Percentiles rank a stretch among this genome's conserved stretches.
These are phyloP conservation scores for Apiospora pterosperma DNA, from an alignment of 2,329 filamentous ascomycete genomes.

Conservation along the genomic window DNA sequence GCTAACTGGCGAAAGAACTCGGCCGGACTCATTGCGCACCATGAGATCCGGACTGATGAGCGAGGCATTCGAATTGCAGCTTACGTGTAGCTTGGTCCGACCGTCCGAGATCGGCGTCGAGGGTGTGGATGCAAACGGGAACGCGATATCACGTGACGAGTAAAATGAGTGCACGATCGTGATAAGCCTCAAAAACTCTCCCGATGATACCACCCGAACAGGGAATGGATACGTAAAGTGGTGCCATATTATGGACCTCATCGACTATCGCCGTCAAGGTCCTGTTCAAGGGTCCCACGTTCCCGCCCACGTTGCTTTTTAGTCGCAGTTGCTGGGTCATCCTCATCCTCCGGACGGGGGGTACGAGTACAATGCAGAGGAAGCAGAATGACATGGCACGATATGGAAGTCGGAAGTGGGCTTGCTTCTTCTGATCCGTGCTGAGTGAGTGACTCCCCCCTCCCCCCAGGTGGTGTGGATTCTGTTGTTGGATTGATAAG, in stretches of 20 bases:
- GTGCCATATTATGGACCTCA: neutral
- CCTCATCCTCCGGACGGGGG: no score
- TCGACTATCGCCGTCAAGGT: no score
- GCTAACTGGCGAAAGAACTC: conserved; percentile 44
- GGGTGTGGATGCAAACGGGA: neutral
- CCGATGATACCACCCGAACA: neutral
- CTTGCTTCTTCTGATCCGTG: neutral
- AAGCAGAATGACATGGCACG: conserved; percentile 2
- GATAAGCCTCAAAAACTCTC: neutral
- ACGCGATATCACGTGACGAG: neutral
- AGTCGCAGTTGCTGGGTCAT: neutral
- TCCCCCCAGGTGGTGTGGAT: neutral
- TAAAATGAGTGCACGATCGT: neutral
- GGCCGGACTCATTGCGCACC: conserved; percentile 30
- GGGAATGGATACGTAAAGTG: neutral
- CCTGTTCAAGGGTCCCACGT: neutral
- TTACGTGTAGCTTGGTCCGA: no score
- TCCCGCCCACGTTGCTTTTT: neutral
- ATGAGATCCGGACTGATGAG: neutral
- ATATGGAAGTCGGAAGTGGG: neutral
- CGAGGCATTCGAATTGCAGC: no score
- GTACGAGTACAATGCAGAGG: no score
- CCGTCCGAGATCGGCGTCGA: neutral
- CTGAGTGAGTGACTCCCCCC: no score
- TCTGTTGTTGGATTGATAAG: neutral